Evolutionary conservation across 306 rosid species (phyloP).

Genomic region (Vigna angularis): DNA sequence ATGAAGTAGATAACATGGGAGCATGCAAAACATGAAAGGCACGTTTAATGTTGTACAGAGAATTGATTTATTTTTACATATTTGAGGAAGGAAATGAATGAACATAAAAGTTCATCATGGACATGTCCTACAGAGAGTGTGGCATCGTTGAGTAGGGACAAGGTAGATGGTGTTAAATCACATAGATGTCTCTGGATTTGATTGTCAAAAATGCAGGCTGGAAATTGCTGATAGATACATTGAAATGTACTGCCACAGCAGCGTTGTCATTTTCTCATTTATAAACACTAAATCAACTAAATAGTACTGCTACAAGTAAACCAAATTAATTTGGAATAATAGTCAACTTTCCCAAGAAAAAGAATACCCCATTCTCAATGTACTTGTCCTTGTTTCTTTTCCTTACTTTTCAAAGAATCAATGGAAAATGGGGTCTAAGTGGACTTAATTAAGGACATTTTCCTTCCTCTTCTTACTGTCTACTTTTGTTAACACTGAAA

Average conservation of each 20-base stretch:
- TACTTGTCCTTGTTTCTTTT: slow-evolving; percentile 19
- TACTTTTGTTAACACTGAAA: slow-evolving; percentile 37
- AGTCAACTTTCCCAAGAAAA: slow-evolving; percentile 23
- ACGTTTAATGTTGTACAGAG: neutral
- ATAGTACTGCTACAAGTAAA: slow-evolving; percentile 31
- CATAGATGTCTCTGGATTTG: slow-evolving; percentile 29
- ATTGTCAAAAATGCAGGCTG: slow-evolving; percentile 25
- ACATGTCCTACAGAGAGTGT: slow-evolving; percentile 23
- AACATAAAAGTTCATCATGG: slow-evolving; percentile 13
- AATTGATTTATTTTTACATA: neutral
- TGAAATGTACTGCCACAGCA: neutral
- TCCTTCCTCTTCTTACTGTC: slow-evolving; percentile 1
- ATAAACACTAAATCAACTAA: slow-evolving; percentile 32
- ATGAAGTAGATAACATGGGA: neutral
- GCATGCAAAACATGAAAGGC: neutral
- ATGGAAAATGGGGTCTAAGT: neutral
- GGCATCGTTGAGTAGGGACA: slow-evolving; percentile 33
- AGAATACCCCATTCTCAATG: neutral
- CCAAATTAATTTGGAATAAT: slow-evolving; percentile 26
- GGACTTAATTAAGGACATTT: neutral
- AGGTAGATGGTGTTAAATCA: slow-evolving; percentile 31
- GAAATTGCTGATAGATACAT: slow-evolving; percentile 29
- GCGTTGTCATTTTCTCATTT: slow-evolving; percentile 31
- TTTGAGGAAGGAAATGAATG: neutral
- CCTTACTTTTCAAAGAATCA: neutral